Conservation (phyloP, 2,329 filamentous ascomycete genomes). For the Dactylellina parvicollis region DNA sequence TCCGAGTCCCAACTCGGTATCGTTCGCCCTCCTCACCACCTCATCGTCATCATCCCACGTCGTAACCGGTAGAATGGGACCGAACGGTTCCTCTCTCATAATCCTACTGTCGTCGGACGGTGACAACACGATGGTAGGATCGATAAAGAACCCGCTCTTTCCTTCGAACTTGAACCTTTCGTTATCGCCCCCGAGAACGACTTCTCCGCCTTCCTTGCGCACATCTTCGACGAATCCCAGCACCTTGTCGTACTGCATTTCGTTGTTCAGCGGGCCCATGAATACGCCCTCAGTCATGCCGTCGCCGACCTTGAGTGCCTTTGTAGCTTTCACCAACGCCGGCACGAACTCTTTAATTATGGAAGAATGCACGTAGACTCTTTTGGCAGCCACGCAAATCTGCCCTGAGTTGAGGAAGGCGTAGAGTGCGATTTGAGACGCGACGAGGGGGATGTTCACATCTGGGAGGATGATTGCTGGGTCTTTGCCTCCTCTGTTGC, state of each 20-base stretch:
- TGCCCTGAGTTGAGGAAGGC: slow-evolving; percentile 71
- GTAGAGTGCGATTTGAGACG: slow-evolving; percentile 65
- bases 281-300: slow-evolving; percentile 59
- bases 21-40: slow-evolving; percentile 65
- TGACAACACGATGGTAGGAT: slow-evolving; percentile 70
- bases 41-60: slow-evolving; percentile 65
- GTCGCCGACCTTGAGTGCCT: slow-evolving; percentile 64
- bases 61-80: slow-evolving; percentile 65
- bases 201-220: slow-evolving; percentile 49
- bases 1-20: slow-evolving; percentile 66
- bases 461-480: slow-evolving; percentile 70
- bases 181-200: slow-evolving; percentile 58
- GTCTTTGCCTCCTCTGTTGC: slow-evolving; percentile 68
- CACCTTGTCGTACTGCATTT: slow-evolving; percentile 57
- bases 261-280: slow-evolving; percentile 57
- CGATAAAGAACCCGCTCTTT: slow-evolving; percentile 67
- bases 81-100: slow-evolving; percentile 66
- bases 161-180: slow-evolving; percentile 58
- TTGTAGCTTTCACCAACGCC: slow-evolving; percentile 64
- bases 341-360: slow-evolving; percentile 66
- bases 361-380: slow-evolving; percentile 69
- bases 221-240: slow-evolving; percentile 57
- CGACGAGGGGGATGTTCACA: slow-evolving; percentile 67
- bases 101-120: slow-evolving; percentile 66
- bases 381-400: slow-evolving; percentile 67